Evolutionary conservation across 495 filamentous ascomycete species (phyloP).

Genomic region (Tricharina praecox): DNA sequence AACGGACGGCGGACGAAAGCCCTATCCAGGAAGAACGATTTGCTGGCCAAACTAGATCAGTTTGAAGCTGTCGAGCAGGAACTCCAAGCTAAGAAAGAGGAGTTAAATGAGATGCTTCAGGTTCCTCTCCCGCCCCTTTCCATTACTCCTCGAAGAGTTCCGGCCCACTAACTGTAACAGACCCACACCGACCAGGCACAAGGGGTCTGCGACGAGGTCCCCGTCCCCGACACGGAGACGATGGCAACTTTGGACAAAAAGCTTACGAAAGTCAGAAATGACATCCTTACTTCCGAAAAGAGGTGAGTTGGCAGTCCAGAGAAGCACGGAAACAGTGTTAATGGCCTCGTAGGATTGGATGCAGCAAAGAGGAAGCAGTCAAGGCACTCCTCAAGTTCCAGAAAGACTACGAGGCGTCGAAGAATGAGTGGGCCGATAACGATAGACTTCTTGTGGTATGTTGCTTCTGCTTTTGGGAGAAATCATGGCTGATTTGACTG

Average conservation of each 20-base stretch:
- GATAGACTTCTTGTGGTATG: constrained; percentile 37
- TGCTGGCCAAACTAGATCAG: constrained; percentile 17
- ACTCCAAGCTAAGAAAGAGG: too few species aligned
- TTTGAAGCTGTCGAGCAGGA: too few species aligned
- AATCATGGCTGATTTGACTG: neutral
- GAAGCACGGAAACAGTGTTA: constrained; percentile 1
- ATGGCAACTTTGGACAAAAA: constrained; percentile 44
- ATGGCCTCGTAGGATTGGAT: constrained; percentile 39
- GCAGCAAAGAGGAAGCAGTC: constrained; percentile 47
- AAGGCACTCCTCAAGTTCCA: constrained; percentile 33
- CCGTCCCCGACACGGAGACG: constrained; percentile 54
- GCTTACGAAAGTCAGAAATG: constrained; percentile 39
- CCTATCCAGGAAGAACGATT: constrained; percentile 23
- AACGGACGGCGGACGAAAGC: constrained; percentile 28
- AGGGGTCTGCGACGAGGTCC: constrained; percentile 41
- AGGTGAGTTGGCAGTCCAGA: too few species aligned
- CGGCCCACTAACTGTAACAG: constrained; percentile 27
- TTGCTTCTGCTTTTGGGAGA: neutral
- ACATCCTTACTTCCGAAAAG: constrained; percentile 36
- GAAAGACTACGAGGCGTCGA: constrained; percentile 29
- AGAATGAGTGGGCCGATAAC: constrained; percentile 34
- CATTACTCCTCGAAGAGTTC: too few species aligned
- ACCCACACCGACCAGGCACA: constrained; percentile 43
- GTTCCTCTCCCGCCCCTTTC: too few species aligned
- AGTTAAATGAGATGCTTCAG: too few species aligned